These are phyloP conservation scores for Coccomyxa subellipsoidea DNA, from an alignment of 163 green algal genomes.

Conservation along the genomic window DNA sequence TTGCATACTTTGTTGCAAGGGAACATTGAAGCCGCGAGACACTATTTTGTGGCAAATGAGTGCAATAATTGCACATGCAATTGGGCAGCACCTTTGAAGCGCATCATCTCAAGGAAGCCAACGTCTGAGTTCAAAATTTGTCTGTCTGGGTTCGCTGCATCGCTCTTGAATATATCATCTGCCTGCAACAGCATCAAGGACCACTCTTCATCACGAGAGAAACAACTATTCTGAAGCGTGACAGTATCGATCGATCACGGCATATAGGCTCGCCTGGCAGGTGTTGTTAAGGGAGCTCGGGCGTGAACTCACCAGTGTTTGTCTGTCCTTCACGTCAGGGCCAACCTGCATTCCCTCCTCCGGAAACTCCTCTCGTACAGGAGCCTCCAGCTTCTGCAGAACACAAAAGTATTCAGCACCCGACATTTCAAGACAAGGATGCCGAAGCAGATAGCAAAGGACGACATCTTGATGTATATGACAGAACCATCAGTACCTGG, in stretches of 20 bases:
- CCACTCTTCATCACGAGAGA: no score
- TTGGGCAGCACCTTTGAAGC: slow-evolving; percentile 19
- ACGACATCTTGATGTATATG: no score
- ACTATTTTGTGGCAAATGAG: neutral
- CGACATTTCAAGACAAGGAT: no score
- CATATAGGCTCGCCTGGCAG: no score
- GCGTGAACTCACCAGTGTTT: neutral
- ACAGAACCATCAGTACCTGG: no score
- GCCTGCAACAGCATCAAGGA: no score
- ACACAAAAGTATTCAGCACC: neutral
- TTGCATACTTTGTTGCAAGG: no score
- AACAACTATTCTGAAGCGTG: no score
- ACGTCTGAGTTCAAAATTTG: neutral
- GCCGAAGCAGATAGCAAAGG: no score
- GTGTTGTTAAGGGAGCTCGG: no score
- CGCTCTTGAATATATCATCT: neutral
- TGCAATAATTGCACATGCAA: neutral
- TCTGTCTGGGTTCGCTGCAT: neutral
- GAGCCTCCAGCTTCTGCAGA: neutral
- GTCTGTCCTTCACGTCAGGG: neutral
- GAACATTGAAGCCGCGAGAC: no score
- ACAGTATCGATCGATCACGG: no score
- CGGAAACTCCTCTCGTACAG: neutral
- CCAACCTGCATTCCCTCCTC: neutral
- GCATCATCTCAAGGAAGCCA: slow-evolving; percentile 32